Evolutionary conservation across 179 eudicot species (phyloP).

Genomic region (Nepenthes alata): DNA sequence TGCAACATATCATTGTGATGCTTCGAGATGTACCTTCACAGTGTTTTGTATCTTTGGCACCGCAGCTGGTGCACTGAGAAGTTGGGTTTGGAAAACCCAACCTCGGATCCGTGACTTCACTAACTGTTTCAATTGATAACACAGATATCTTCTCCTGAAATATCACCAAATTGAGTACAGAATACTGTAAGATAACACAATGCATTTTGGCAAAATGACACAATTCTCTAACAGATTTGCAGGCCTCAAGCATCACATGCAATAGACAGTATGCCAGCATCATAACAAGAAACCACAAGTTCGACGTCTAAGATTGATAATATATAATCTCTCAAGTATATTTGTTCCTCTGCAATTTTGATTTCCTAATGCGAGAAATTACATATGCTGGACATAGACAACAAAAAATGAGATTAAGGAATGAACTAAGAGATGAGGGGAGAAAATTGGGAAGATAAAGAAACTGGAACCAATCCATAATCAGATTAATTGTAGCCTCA

Average conservation of each 20-base stretch:
- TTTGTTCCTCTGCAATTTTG: no score
- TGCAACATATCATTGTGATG: neutral
- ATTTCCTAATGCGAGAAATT: no score
- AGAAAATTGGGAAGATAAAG: neutral
- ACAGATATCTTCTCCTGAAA: conserved; percentile 64
- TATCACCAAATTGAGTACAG: conserved; percentile 2
- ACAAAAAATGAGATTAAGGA: neutral
- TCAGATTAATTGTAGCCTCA: no score
- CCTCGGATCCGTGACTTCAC: conserved; percentile 70
- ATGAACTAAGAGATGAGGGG: neutral
- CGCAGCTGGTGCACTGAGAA: conserved; percentile 65
- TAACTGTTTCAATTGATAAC: conserved; percentile 37
- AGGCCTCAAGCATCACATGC: neutral
- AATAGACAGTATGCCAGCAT: neutral
- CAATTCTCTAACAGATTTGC: neutral
- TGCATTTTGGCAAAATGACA: neutral
- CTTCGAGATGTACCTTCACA: conserved; percentile 65
- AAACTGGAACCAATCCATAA: no score
- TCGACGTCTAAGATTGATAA: neutral
- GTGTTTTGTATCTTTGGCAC: conserved; percentile 38
- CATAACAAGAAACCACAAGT: no score
- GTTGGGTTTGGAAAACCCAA: conserved; percentile 79
- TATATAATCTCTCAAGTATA: no score
- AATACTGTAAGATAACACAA: neutral
- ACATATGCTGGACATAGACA: no score